phyloP scores from a whole-genome alignment of 2,329 filamentous ascomycete species.

The Grosmannia serpens region DNA sequence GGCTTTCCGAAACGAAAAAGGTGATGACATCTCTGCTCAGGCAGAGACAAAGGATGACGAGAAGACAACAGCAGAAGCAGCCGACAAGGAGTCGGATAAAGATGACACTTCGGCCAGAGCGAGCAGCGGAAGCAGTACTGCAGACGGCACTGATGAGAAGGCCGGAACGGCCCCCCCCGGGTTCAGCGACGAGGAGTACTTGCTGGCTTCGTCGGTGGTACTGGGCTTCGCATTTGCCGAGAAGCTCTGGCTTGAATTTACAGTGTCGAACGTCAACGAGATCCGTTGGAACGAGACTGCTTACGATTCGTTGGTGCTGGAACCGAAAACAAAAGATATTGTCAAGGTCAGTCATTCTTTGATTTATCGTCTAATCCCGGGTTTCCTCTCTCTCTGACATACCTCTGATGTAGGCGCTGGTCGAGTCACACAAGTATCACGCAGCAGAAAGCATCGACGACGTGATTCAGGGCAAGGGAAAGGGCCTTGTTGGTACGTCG shows the following conservation, averaged over 20 bases:
- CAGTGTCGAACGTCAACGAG: constrained; percentile 64
- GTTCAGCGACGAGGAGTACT: constrained; percentile 72
- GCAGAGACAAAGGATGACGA: background rate
- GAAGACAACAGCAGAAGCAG: background rate
- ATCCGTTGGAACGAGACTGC: constrained; percentile 78
- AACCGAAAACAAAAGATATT: constrained; percentile 48
- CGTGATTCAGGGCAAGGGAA: constrained; percentile 73
- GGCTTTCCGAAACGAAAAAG: constrained; percentile 3
- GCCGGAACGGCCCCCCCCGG: constrained; percentile 30
- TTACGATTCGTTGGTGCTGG: constrained; percentile 70
- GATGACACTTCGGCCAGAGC: background rate
- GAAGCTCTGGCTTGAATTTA: constrained; percentile 85
- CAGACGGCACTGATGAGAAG: background rate
- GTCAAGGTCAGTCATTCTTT: constrained; percentile 38
- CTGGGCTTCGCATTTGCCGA: constrained; percentile 80
- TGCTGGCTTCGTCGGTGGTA: constrained; percentile 74
- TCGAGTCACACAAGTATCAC: constrained; percentile 75
- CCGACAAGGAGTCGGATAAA: background rate
- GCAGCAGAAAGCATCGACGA: constrained; percentile 74
- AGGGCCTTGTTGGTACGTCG: constrained; percentile 57
- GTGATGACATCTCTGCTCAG: background rate
- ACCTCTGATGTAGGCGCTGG: constrained; percentile 44
- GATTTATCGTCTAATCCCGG: background rate
- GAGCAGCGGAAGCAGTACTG: background rate
- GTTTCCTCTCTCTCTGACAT: background rate